Conservation (phyloP, 2,329 filamentous ascomycete species). For the Phyllosticta ampelicida region DNA sequence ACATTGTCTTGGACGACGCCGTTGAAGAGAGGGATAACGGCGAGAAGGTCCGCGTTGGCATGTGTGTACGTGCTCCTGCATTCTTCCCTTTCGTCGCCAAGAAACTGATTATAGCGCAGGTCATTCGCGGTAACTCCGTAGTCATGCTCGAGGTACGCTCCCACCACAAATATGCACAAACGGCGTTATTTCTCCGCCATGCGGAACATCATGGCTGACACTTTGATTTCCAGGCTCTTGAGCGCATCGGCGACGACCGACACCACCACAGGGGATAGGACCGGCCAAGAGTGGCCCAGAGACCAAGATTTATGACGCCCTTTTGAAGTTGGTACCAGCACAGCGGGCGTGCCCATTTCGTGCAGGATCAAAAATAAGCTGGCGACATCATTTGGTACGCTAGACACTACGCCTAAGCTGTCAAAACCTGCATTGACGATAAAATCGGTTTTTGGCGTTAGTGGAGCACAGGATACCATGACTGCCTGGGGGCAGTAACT, state of each 20-base stretch:
- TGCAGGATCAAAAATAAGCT: not conserved
- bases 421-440: not conserved
- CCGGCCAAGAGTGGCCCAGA: conserved; percentile 7
- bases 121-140: conserved; percentile 95
- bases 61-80: conserved; percentile 57
- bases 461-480: not conserved
- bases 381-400: not conserved
- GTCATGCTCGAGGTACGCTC: conserved; percentile 75
- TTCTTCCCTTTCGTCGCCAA: conserved; percentile 13
- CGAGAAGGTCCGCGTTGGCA: conserved; percentile 82
- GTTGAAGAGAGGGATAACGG: conserved; percentile 88
- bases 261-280: conserved; percentile 1
- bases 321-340: not conserved
- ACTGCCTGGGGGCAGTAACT: not conserved
- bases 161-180: not conserved
- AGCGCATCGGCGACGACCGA: conserved; percentile 26
- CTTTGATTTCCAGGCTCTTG: conserved; percentile 20
- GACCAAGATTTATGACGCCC: not conserved
- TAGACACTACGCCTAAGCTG: not conserved
- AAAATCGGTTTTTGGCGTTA: not conserved
- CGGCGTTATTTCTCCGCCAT: not conserved
- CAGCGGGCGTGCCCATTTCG: not conserved
- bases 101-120: conserved; percentile 37
- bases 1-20: conserved; percentile 94
- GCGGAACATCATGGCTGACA: not conserved